A percentile compares a stretch with the other conserved stretches of the same genome.
Conservation (phyloP, 345 rosid genomes). For the Populus euphratica region DNA sequence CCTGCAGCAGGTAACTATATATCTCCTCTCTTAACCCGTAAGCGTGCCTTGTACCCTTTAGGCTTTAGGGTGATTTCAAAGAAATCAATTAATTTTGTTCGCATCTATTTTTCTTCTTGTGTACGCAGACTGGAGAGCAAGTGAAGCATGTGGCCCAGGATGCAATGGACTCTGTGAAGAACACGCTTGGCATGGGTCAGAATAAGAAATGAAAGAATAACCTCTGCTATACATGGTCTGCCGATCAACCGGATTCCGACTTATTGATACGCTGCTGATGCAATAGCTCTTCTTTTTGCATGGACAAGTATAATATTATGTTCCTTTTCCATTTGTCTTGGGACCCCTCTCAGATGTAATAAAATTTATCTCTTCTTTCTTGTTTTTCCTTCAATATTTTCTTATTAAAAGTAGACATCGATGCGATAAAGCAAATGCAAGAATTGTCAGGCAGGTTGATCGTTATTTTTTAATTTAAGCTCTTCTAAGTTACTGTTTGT, state of each 20-base stretch:
- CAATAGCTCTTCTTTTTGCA: no score
- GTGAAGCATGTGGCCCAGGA: slow-evolving; percentile 48
- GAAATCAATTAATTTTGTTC: no score
- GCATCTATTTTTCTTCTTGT: background rate
- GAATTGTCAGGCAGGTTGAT: background rate
- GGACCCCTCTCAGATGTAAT: background rate
- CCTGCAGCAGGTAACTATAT: slow-evolving; percentile 14
- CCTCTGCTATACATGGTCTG: background rate
- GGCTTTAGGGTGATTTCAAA: background rate
- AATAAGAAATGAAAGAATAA: background rate
- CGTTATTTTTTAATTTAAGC: no score
- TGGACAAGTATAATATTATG: background rate
- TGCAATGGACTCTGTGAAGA: slow-evolving; percentile 34
- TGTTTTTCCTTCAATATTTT: background rate
- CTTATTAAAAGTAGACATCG: background rate
- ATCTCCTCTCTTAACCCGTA: background rate
- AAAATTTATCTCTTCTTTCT: background rate
- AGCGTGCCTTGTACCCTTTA: background rate
- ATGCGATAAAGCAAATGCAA: background rate
- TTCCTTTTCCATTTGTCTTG: background rate
- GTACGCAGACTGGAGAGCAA: slow-evolving; percentile 34
- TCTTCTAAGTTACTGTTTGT: background rate
- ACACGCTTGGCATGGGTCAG: background rate
- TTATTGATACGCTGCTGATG: background rate
- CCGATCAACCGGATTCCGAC: background rate